phyloP scores from a whole-genome alignment of 306 rosid species.

The Erythrophleum fordii region DNA sequence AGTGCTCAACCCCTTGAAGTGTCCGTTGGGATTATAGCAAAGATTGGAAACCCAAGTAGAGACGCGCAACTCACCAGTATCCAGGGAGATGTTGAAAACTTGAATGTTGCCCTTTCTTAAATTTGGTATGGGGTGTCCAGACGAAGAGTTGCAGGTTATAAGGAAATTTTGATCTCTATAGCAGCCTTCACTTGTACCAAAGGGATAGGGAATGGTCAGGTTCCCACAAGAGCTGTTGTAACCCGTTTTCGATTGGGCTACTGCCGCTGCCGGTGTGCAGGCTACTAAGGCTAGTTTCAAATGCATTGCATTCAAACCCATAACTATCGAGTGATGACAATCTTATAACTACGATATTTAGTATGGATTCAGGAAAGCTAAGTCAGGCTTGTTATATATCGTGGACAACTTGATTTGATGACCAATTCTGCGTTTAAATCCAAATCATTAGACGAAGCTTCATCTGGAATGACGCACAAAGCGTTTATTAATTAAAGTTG shows the following conservation, averaged over 20 bases:
- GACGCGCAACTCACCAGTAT: not conserved
- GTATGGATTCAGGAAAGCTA: too few relatives aligned
- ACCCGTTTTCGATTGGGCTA: not conserved
- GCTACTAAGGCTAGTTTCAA: not conserved
- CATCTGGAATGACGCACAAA: too few relatives aligned
- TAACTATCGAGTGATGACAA: too few relatives aligned
- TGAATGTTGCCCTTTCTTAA: not conserved
- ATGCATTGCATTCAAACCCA: not conserved
- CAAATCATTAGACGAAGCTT: too few relatives aligned
- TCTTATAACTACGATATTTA: too few relatives aligned
- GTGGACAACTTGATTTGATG: too few relatives aligned
- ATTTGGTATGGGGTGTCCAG: not conserved
- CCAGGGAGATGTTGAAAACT: not conserved
- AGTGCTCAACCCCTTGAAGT: too few relatives aligned
- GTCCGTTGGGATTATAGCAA: not conserved
- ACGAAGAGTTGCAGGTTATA: not conserved
- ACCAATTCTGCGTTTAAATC: too few relatives aligned
- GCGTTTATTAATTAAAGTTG: too few relatives aligned
- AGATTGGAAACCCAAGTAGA: not conserved
- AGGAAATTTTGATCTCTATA: not conserved
- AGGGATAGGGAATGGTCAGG: constrained; percentile 16
- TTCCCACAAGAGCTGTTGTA: not conserved
- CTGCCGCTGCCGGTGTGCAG: not conserved
- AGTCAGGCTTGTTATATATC: too few relatives aligned
- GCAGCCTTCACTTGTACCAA: not conserved